Base-by-base conservation (phyloP, 2,329 filamentous ascomycete species). In the Helotiales sp. region DNA sequence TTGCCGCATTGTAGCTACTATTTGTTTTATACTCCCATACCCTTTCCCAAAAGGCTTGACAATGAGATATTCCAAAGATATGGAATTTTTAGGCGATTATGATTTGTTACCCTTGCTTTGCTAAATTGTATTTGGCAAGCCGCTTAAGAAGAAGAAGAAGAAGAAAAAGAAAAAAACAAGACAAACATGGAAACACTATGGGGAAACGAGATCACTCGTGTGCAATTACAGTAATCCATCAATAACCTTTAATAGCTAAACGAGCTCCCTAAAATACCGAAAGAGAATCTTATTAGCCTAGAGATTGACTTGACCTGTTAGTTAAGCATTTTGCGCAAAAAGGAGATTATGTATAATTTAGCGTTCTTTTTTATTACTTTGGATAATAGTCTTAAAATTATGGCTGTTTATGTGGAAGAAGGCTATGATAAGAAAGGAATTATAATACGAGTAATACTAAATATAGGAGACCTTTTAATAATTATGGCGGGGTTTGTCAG, bases 21-120 rank as follows among this genome's bases (percentile, higher is more conserved):
- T n/a, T 79, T 69, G 34, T 40, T 13, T 40, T 40, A 13, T 40
- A 6, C 34, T 40, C 34, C 34, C 10, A 40, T 13, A 40, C n/a
- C 34, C 34, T n/a, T n/a, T n/a, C n/a, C n/a, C n/a, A n/a, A n/a
- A n/a, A n/a, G n/a, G n/a, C n/a, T n/a, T n/a, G n/a, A n/a, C n/a
- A n/a, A n/a, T n/a, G n/a, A n/a, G n/a, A n/a, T n/a, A n/a, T n/a
- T n/a, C n/a, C n/a, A n/a, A n/a, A n/a, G n/a, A 32, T 13, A 8
- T 13, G 10, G 11, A 40, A 40, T 40, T 40, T 13, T 40, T 13
- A 40, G 34, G 34, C 34, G 11, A 40, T 40, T 13, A 40, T 13
- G 34, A 40, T 40, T 3, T 6, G 34, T 13, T 13, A 40, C 34
- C 11, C 34, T 40, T 40, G 34, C 34, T 7, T 13, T 13, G 5